phyloP scores from a whole-genome alignment of 495 filamentous ascomycete species.

The Articulospora tetracladia region DNA sequence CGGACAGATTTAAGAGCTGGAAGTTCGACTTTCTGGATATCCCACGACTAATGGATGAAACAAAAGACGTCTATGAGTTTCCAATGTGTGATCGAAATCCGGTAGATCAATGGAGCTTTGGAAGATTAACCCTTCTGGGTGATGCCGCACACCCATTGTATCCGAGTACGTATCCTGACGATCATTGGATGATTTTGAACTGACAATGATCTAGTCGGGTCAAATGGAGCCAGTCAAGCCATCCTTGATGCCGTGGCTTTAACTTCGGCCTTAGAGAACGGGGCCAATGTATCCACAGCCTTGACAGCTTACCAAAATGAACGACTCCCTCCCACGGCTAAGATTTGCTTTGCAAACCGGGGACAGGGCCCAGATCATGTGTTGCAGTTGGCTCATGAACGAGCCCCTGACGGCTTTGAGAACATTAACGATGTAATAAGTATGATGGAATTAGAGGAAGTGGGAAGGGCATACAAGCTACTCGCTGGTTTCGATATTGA shows the following conservation, averaged over 20 bases:
- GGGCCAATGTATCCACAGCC: background rate
- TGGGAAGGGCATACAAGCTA: slow-evolving; percentile 11
- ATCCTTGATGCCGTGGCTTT: slow-evolving; percentile 12
- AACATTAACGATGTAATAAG: slow-evolving; percentile 12
- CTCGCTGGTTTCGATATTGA: slow-evolving; percentile 15
- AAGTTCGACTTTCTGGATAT: slow-evolving; percentile 13
- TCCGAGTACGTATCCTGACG: slow-evolving; percentile 6
- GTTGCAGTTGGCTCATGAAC: slow-evolving; percentile 11
- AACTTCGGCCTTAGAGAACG: slow-evolving; percentile 4
- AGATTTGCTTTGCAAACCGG: slow-evolving; percentile 12
- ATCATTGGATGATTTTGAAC: background rate
- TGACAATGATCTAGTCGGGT: slow-evolving; percentile 1
- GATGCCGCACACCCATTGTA: slow-evolving; percentile 15
- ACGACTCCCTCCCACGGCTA: slow-evolving; percentile 9
- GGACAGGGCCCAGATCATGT: slow-evolving; percentile 14
- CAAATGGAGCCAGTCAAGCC: slow-evolving; percentile 13
- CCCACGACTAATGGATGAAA: slow-evolving; percentile 10
- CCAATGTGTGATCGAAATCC: slow-evolving; percentile 14
- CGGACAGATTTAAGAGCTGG: slow-evolving; percentile 7
- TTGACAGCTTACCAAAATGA: slow-evolving; percentile 6
- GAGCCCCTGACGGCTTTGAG: slow-evolving; percentile 14
- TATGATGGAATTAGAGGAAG: slow-evolving; percentile 6
- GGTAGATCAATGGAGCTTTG: slow-evolving; percentile 12
- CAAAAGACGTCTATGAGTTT: slow-evolving; percentile 11
- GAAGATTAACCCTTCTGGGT: slow-evolving; percentile 9